Evolutionary conservation across 352 stramenopile species (phyloP), one percentile per base, ranked within the genome.

Genomic region (Globisporangium cederbergense): DNA sequence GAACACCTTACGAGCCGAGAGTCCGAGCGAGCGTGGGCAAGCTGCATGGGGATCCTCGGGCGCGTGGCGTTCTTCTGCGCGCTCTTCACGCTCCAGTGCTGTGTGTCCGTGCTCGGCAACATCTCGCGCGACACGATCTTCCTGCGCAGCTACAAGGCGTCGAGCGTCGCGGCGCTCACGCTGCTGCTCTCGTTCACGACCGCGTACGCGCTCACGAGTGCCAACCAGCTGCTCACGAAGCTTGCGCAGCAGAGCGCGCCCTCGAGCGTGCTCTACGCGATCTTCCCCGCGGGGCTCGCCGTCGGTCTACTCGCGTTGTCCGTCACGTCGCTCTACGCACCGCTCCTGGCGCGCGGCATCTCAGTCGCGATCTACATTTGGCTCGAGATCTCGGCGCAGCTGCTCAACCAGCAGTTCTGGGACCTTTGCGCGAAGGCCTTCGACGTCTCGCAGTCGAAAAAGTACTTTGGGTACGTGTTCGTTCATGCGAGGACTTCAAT

Each of bases 351-450:
- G 22, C 66, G 67, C 2, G 74, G 14, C 8, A 79, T 80, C 28
- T 80, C 79, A 14, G 83, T 93, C 5, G 64, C 71, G 60, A 78
- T 94, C 34, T 96, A 96, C 71, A 80, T 91, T 25, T 93, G 85
- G 84, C 71, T 93, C 43, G 87, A 96, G 53, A 74, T 96, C 20
- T 71, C 86, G 11, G 63, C 75, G 45, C 85, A 94, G 67, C 70
- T 91, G 64, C 72, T 96, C 45, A 87, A 77, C 16, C 84, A 91
- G 43, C 85, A 96, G 68, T 96, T 96, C 71, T 96, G 87, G 87
- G 87, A 96, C 61, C 67, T 94, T 11, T 96, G 87, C 51, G 81
- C 86, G 28, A 88, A 88, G 58, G 77, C 75, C 0, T 95, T 95
- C 60, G 82, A 90, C 54, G 84, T 95, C 25, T 76, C 81, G 11